Evolutionary conservation across 345 rosid genomes (phyloP).

Genomic region (Cochlearia excelsa): DNA sequence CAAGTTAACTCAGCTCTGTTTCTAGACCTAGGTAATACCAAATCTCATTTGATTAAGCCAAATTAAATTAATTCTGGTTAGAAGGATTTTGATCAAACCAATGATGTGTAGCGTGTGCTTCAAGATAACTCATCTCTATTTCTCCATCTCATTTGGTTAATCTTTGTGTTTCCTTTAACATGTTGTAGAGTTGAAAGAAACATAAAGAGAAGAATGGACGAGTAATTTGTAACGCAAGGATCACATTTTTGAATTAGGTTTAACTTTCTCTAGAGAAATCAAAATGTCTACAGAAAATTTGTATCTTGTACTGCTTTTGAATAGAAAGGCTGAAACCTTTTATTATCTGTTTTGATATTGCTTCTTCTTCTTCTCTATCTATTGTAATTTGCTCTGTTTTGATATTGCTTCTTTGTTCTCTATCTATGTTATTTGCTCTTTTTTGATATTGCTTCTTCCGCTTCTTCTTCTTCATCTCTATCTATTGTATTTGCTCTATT

Average conservation of each 20-base stretch:
- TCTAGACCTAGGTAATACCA: too few species aligned
- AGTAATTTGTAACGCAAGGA: slow-evolving; percentile 30
- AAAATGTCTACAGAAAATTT: slow-evolving; percentile 16
- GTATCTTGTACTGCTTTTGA: slow-evolving; percentile 39
- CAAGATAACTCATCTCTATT: slow-evolving; percentile 3
- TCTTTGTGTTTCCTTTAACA: slow-evolving; percentile 60
- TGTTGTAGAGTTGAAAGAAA: slow-evolving; percentile 20
- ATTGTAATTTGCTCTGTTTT: too few species aligned
- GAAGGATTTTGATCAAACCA: background rate
- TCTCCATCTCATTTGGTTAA: slow-evolving; percentile 25
- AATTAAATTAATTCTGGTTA: too few species aligned
- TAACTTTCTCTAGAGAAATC: too few species aligned
- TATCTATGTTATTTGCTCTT: too few species aligned
- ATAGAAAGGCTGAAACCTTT: slow-evolving; percentile 24
- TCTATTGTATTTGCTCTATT: too few species aligned
- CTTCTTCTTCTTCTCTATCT: too few species aligned
- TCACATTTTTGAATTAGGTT: slow-evolving; percentile 35
- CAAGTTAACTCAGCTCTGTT: too few species aligned
- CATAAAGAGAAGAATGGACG: slow-evolving; percentile 31
- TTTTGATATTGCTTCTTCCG: too few species aligned
- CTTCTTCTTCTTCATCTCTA: too few species aligned
- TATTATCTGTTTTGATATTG: slow-evolving; percentile 34
- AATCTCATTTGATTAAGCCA: too few species aligned
- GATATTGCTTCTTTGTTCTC: too few species aligned
- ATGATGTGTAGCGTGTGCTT: background rate